phyloP scores from a whole-genome alignment of 2,329 filamentous ascomycete genomes.

The Scleromitrula shiraiana region DNA sequence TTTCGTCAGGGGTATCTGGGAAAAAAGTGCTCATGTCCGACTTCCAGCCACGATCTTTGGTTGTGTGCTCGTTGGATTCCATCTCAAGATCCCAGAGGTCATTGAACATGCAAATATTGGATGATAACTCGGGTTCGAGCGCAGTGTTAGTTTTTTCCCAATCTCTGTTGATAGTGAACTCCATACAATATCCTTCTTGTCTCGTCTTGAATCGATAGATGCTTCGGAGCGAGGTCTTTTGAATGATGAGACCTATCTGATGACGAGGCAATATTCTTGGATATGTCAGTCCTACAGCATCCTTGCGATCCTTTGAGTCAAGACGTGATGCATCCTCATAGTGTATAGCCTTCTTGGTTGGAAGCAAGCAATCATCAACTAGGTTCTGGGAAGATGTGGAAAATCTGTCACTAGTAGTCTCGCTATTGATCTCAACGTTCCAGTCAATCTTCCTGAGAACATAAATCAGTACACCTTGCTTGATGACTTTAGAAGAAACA shows the following conservation, averaged over 20 bases:
- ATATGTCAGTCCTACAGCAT: constrained; percentile 21
- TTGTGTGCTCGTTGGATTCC: constrained; percentile 19
- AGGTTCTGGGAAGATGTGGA: constrained; percentile 14
- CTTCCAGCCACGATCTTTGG: constrained; percentile 19
- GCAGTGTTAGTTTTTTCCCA: constrained; percentile 20
- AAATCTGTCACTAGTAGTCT: constrained; percentile 18
- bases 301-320: constrained; percentile 9
- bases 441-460: constrained; percentile 23
- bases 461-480: not conserved
- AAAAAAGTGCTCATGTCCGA: constrained; percentile 21
- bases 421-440: constrained; percentile 26
- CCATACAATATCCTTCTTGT: constrained; percentile 22
- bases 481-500: not conserved
- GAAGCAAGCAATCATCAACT: constrained; percentile 17
- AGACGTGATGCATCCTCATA: not conserved
- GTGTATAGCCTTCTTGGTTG: too few relatives aligned
- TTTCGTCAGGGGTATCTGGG: too few relatives aligned
- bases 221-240: constrained; percentile 19
- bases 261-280: constrained; percentile 16
- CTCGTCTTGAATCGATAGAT: constrained; percentile 20
- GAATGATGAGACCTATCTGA: constrained; percentile 14
- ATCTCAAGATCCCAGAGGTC: constrained; percentile 25
- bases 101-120: constrained; percentile 25
- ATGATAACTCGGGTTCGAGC: constrained; percentile 18
- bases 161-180: constrained; percentile 25